A percentile compares a stretch with the other conserved stretches of the same genome.
These are phyloP conservation scores for Aspergillus brasiliensis DNA, from an alignment of 2,329 filamentous ascomycete species.

Conservation along the genomic window DNA sequence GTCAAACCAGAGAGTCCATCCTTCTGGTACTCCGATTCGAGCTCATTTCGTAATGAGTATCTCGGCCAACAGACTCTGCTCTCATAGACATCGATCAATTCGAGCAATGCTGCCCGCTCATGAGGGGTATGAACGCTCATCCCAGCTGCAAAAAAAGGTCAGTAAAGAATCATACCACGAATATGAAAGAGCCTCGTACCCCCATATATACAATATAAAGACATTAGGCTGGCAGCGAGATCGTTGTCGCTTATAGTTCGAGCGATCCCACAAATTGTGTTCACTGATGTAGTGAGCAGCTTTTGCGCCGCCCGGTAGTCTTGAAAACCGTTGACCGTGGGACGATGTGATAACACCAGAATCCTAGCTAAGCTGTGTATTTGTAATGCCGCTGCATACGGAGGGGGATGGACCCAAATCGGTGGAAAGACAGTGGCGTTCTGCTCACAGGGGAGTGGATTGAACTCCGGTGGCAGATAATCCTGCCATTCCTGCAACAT, in stretches of 20 bases:
- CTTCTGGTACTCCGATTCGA: slow-evolving; percentile 29
- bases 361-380: slow-evolving; percentile 57
- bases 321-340: slow-evolving; percentile 52
- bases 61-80: slow-evolving; percentile 25
- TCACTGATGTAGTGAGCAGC: slow-evolving; percentile 24
- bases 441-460: slow-evolving; percentile 39
- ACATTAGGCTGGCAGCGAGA: slow-evolving; percentile 23
- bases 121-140: slow-evolving; percentile 28
- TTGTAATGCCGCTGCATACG: slow-evolving; percentile 54
- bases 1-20: slow-evolving; percentile 20
- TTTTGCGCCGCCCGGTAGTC: slow-evolving; percentile 43
- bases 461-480: slow-evolving; percentile 47
- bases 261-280: slow-evolving; percentile 31
- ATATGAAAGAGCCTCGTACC: slow-evolving; percentile 15
- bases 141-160: slow-evolving; percentile 19
- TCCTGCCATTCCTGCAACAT: slow-evolving; percentile 55
- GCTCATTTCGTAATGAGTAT: slow-evolving; percentile 24
- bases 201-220: slow-evolving; percentile 30
- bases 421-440: slow-evolving; percentile 44
- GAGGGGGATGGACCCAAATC: slow-evolving; percentile 55
- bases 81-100: slow-evolving; percentile 26
- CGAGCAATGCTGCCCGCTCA: slow-evolving; percentile 25
- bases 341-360: slow-evolving; percentile 56
- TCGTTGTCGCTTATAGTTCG: slow-evolving; percentile 24
- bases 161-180: not conserved